phyloP scores from a whole-genome alignment of 2,329 filamentous ascomycete genomes.

The Coccinonectria pachysandricola region DNA sequence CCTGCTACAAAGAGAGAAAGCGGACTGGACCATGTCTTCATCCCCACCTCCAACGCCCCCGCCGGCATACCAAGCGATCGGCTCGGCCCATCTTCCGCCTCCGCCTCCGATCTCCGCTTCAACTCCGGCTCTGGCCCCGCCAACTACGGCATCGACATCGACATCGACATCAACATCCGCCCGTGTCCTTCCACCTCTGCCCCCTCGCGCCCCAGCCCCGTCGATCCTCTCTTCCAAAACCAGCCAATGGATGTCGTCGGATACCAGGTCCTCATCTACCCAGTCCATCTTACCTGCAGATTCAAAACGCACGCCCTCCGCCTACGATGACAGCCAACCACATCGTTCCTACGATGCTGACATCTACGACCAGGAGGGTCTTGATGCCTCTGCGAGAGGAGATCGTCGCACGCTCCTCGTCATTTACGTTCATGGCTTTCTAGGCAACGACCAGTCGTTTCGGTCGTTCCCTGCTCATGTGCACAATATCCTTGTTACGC shows the following conservation, averaged over 20 bases:
- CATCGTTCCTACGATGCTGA: too few species aligned
- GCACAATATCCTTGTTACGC: constrained; percentile 59
- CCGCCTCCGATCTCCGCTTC: constrained; percentile 5
- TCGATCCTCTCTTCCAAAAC: not conserved
- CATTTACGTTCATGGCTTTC: constrained; percentile 83
- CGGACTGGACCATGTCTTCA: constrained; percentile 4
- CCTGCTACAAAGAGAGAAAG: too few species aligned
- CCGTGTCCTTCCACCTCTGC: too few species aligned
- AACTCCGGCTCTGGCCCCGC: constrained; percentile 2
- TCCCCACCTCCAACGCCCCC: constrained; percentile 6
- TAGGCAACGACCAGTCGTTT: constrained; percentile 82
- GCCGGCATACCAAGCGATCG: constrained; percentile 7
- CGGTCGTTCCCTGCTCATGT: constrained; percentile 80
- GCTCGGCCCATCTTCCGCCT: constrained; percentile 4
- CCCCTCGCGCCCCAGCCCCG: not conserved
- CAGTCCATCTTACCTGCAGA: constrained; percentile 29
- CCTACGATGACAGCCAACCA: too few species aligned
- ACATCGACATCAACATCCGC: too few species aligned
- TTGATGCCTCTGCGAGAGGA: too few species aligned
- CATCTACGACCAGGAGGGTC: too few species aligned
- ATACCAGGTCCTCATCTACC: constrained; percentile 40
- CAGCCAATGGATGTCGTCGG: constrained; percentile 17
- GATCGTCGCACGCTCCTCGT: constrained; percentile 57
- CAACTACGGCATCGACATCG: too few species aligned
- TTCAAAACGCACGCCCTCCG: not conserved